Evolutionary conservation across 73 alveolate species (phyloP).

Genomic region (Paramecium sonneborni): DNA sequence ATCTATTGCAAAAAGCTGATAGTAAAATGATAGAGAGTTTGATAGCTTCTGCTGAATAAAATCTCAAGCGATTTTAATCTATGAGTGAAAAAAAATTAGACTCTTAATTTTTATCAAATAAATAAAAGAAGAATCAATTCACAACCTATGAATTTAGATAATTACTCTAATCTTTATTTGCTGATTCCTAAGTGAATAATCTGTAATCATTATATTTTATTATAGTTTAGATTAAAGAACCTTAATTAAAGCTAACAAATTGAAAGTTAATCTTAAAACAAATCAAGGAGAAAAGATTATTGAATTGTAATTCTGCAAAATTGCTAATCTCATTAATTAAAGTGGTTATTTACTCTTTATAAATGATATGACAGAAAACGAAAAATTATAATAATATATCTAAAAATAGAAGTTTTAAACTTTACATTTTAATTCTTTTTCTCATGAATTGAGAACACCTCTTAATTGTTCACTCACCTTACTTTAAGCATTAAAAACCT

Average conservation of each 20-base stretch:
- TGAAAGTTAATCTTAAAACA: not conserved
- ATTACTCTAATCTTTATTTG: not conserved
- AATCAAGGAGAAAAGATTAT: not conserved
- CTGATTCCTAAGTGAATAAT: not conserved
- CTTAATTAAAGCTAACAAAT: not conserved
- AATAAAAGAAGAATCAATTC: not conserved
- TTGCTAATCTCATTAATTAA: not conserved
- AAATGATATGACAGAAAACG: not conserved
- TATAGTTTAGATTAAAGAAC: not conserved
- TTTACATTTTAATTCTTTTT: conserved; percentile 42
- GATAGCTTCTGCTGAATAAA: not conserved
- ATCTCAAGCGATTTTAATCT: not conserved
- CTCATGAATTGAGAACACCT: conserved; percentile 62
- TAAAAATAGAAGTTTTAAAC: not conserved
- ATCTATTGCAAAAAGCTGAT: not conserved
- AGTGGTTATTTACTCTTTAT: not conserved
- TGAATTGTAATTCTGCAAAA: not conserved
- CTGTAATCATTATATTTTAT: not conserved
- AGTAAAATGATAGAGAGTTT: not conserved
- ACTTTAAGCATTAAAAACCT: not conserved
- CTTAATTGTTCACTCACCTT: conserved; percentile 26
- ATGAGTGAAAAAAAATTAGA: not conserved
- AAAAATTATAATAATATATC: not conserved
- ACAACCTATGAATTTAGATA: not conserved
- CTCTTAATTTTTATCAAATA: not conserved